These are phyloP conservation scores for Penicillium bialowiezense DNA, from an alignment of 495 filamentous ascomycete genomes.

Conservation along the genomic window DNA sequence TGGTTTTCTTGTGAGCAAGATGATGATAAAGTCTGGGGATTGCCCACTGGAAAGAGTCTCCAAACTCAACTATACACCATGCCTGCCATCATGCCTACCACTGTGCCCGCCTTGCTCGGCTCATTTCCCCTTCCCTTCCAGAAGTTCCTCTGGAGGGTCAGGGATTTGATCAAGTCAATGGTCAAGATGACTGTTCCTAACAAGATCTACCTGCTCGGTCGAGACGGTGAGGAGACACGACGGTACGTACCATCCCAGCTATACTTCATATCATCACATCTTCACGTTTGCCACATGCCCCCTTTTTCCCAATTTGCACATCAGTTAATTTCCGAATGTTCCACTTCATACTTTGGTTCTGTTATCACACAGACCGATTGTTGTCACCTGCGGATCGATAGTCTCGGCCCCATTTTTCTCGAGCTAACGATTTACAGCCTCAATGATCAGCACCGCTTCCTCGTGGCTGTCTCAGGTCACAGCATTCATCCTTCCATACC, in stretches of 20 bases:
- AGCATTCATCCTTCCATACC: constrained; percentile 29
- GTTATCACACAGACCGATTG: no score
- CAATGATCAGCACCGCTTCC: constrained; percentile 25
- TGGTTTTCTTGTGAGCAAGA: no score
- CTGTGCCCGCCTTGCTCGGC: no score
- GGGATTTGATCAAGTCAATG: background rate
- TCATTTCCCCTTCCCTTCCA: background rate
- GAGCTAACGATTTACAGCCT: constrained; percentile 14
- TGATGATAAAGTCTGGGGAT: background rate
- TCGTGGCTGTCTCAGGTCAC: constrained; percentile 16
- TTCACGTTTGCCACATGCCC: no score
- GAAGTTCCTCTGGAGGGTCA: background rate
- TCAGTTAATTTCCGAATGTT: no score
- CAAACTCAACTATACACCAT: no score
- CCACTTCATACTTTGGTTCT: no score
- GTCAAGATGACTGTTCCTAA: constrained; percentile 3
- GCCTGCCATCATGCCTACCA: no score
- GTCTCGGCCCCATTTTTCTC: background rate
- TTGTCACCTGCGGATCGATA: no score
- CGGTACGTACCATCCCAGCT: constrained; percentile 10
- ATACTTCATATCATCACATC: no score
- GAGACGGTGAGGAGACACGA: constrained; percentile 16
- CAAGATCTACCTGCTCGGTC: constrained; percentile 15
- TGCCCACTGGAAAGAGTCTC: no score
- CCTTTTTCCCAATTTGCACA: no score